These are phyloP conservation scores for Tuber microsphaerosporum DNA, from an alignment of 495 filamentous ascomycete species.

Conservation along the genomic window DNA sequence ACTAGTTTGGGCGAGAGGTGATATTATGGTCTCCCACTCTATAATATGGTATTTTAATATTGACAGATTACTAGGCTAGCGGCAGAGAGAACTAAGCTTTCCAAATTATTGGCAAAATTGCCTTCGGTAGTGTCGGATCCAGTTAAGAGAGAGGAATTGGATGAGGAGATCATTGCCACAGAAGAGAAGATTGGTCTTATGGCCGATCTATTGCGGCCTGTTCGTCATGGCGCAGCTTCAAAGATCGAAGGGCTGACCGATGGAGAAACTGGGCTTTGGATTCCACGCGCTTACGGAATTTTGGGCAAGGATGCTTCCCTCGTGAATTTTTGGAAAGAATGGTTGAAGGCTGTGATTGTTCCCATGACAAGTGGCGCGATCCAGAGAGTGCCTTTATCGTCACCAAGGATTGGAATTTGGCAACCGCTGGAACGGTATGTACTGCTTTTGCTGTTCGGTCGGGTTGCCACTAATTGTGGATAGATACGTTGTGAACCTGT, in stretches of 20 bases:
- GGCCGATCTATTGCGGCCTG: conserved; percentile 87
- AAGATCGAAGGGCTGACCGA: conserved; percentile 96
- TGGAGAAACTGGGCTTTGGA: conserved; percentile 94
- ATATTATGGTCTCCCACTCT: neutral
- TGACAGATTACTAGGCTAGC: conserved; percentile 51
- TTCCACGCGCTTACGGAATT: conserved; percentile 86
- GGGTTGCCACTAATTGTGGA: conserved; percentile 10
- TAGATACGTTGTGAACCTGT: conserved; percentile 77
- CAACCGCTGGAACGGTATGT: conserved; percentile 85
- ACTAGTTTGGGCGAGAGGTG: conserved; percentile 79
- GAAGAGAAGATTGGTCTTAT: conserved; percentile 96
- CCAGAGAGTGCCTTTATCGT: conserved; percentile 74
- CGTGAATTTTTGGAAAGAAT: conserved; percentile 97
- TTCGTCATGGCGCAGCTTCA: conserved; percentile 86
- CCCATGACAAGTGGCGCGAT: conserved; percentile 89
- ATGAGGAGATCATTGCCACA: conserved; percentile 89
- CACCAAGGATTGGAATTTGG: conserved; percentile 89
- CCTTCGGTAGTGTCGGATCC: conserved; percentile 74
- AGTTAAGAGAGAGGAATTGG: conserved; percentile 68
- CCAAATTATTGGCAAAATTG: conserved; percentile 73
- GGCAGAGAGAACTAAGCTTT: conserved; percentile 81
- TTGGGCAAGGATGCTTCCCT: conserved; percentile 76
- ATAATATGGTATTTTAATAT: conserved; percentile 6
- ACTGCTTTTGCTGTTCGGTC: neutral
- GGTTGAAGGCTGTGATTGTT: conserved; percentile 83